These are phyloP conservation scores for Candida michaelii DNA, from an alignment of 805 yeast genomes.

Conservation along the genomic window DNA sequence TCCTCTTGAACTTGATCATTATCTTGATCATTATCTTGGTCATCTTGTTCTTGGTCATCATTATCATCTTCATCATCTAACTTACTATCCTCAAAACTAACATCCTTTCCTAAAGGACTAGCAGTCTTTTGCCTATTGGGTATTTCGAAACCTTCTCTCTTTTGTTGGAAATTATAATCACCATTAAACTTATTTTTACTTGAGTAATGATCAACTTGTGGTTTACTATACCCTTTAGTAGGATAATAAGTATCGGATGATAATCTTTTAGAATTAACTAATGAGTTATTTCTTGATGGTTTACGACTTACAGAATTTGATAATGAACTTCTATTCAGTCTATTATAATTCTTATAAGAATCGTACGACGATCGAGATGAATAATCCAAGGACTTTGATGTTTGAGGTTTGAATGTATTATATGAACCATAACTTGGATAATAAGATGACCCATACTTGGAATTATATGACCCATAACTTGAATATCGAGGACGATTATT, in stretches of 20 bases:
- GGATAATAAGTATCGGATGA: constrained; percentile 32
- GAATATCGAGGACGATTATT: constrained; percentile 12
- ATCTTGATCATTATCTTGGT: constrained; percentile 46
- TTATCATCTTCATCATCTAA: constrained; percentile 4
- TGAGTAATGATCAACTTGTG: constrained; percentile 18
- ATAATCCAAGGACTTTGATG: constrained; percentile 11
- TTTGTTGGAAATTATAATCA: constrained; percentile 6
- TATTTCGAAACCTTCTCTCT: background rate
- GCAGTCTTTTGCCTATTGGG: constrained; percentile 2
- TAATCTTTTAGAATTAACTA: constrained; percentile 23
- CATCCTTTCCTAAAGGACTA: constrained; percentile 4
- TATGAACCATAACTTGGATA: constrained; percentile 27
- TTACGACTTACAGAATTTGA: constrained; percentile 20
- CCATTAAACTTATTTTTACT: constrained; percentile 10
- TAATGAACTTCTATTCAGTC: constrained; percentile 22
- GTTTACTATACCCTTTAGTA: constrained; percentile 16
- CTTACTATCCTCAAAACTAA: background rate
- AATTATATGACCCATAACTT: constrained; percentile 10
- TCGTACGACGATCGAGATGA: constrained; percentile 8
- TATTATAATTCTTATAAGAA: constrained; percentile 4
- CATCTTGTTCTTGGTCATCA: constrained; percentile 22
- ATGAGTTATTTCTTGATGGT: constrained; percentile 10
- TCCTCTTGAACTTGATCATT: constrained; percentile 36
- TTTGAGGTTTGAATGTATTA: constrained; percentile 15
- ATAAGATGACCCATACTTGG: constrained; percentile 17